A percentile compares a stretch with the other conserved stretches of the same genome.
These are phyloP conservation scores for Cryptococcus sp. DNA, from an alignment of 1,284 basidiomycete species.

Conservation along the genomic window DNA sequence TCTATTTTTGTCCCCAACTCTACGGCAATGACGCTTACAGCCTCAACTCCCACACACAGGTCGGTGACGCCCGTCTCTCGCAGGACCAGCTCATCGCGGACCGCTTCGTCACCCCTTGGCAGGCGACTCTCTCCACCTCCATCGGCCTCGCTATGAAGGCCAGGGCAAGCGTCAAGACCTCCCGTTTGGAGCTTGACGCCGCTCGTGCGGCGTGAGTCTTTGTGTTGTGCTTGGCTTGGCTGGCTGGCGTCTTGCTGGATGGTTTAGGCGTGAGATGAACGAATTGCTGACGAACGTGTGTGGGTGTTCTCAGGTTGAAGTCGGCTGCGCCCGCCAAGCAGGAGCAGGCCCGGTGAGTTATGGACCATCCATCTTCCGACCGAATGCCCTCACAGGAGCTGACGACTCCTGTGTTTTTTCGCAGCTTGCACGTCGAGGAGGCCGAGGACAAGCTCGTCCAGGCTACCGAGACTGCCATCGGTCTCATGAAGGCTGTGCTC, in stretches of 20 bases:
- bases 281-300: neutral
- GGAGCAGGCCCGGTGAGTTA: constrained; percentile 70
- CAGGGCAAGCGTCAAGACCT: constrained; percentile 77
- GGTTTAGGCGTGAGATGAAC: constrained; percentile 42
- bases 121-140: constrained; percentile 73
- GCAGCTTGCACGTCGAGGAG: constrained; percentile 73
- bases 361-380: constrained; percentile 1
- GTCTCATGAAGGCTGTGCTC: constrained; percentile 94
- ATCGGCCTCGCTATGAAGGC: constrained; percentile 87
- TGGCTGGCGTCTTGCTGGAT: constrained; percentile 19
- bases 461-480: constrained; percentile 96
- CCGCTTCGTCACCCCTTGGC: constrained; percentile 87
- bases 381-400: neutral
- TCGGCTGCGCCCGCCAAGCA: constrained; percentile 67
- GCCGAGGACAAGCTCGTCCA: constrained; percentile 94
- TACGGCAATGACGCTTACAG: neutral
- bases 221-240: neutral
- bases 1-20: neutral
- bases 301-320: constrained; percentile 62
- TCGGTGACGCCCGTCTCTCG: constrained; percentile 75
- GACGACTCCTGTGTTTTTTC: neutral
- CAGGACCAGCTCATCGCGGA: constrained; percentile 75
- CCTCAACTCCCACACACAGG: constrained; percentile 42
- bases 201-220: constrained; percentile 55
- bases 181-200: constrained; percentile 72